Evolutionary conservation across 2,329 filamentous ascomycete genomes (phyloP).

Genomic region (Xylaria digitata): DNA sequence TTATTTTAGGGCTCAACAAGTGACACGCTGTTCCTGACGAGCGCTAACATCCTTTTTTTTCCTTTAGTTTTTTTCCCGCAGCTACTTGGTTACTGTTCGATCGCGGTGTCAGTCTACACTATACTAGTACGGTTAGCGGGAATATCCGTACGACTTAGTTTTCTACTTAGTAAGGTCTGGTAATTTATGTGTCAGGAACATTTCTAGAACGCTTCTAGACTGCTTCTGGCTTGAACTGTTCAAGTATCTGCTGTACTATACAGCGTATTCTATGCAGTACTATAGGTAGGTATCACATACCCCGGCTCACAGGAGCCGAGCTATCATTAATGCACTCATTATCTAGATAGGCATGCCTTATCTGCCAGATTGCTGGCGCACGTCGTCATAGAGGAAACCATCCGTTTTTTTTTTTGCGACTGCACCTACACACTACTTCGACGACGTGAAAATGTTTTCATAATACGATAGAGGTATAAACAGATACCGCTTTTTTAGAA

Average conservation of each 20-base stretch:
- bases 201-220: constrained; percentile 35
- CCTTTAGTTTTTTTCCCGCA: background rate
- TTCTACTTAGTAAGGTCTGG: background rate
- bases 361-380: background rate
- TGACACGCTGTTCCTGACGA: background rate
- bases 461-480: background rate
- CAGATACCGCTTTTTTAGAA: background rate
- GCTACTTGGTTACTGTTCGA: background rate
- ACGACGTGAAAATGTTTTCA: background rate
- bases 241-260: constrained; percentile 4
- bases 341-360: background rate
- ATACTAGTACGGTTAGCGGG: constrained; percentile 30
- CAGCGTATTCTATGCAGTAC: constrained; percentile 7
- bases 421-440: background rate
- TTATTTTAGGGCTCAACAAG: constrained; percentile 18
- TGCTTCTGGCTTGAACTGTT: constrained; percentile 15
- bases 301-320: background rate
- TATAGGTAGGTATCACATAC: background rate
- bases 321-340: constrained; percentile 1
- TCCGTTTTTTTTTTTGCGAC: background rate
- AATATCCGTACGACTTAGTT: constrained; percentile 22
- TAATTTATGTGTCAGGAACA: constrained; percentile 20
- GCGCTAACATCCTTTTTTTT: background rate
- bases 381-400: background rate
- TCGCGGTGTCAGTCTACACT: background rate